These are phyloP conservation scores for Populus simonii DNA, from an alignment of 345 rosid genomes.

Conservation along the genomic window DNA sequence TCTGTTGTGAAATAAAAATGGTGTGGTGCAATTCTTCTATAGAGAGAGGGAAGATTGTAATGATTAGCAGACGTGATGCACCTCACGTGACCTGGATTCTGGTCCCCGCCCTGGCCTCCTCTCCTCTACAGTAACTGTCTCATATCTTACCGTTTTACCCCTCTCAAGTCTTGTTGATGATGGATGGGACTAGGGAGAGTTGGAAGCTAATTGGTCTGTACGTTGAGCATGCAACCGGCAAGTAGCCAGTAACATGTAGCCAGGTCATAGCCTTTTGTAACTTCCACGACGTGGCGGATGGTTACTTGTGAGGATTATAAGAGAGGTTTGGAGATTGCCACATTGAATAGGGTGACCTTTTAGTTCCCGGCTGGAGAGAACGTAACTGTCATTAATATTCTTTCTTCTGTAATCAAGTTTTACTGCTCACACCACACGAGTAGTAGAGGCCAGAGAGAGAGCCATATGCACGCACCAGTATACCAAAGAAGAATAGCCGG, in stretches of 20 bases:
- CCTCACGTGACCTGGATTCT: conserved; percentile 8
- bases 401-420: not conserved
- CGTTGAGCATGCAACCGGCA: not conserved
- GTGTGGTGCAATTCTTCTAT: not conserved
- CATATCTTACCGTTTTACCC: not conserved
- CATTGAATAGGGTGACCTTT: not conserved
- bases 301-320: not conserved
- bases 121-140: not conserved
- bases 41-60: not conserved
- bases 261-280: not conserved
- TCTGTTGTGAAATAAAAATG: not conserved
- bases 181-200: not conserved
- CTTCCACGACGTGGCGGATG: not conserved
- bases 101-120: not conserved
- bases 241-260: not conserved
- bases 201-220: no score
- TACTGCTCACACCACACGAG: no score
- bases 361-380: no score
- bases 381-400: no score
- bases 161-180: not conserved
- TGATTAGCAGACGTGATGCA: not conserved
- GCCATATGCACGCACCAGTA: no score
- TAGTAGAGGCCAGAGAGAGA: no score
- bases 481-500: no score
- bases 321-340: not conserved